Percentiles rank a stretch among this genome's conserved stretches.
Conservation (phyloP, 345 rosid genomes). For the Eucalyptus viminalis region DNA sequence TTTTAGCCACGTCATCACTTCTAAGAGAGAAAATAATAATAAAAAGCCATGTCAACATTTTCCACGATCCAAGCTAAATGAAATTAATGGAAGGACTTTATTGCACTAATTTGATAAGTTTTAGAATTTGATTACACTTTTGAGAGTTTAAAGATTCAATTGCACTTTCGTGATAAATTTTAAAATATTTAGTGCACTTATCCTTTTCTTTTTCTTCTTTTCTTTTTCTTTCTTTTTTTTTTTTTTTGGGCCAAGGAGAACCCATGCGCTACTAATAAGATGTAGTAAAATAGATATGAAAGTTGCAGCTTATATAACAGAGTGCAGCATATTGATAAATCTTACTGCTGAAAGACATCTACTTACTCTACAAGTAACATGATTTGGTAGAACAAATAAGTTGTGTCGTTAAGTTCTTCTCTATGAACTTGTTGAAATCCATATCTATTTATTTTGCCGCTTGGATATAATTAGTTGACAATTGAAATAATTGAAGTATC, state of each 20-base stretch:
- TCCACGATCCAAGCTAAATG: rapidly evolving
- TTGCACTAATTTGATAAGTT: rapidly evolving
- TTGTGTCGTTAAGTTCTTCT: rapidly evolving
- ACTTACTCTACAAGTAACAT: rapidly evolving
- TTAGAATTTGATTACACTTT: rapidly evolving
- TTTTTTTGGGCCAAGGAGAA: too few species aligned
- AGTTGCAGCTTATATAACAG: rapidly evolving
- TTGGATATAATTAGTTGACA: too few species aligned
- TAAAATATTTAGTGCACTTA: rapidly evolving
- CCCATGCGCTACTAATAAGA: neutral
- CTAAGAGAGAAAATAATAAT: too few species aligned
- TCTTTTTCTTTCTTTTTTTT: too few species aligned
- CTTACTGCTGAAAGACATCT: neutral
- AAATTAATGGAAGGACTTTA: too few species aligned
- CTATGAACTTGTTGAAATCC: too few species aligned
- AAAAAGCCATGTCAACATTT: rapidly evolving
- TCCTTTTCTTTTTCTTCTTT: too few species aligned
- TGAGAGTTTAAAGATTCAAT: rapidly evolving
- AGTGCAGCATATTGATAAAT: neutral
- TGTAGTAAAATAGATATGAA: neutral
- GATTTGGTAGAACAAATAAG: rapidly evolving
- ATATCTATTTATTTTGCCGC: rapidly evolving
- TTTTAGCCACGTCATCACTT: rapidly evolving
- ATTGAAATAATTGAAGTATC: too few species aligned
- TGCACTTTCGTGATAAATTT: rapidly evolving